phyloP scores from a whole-genome alignment of 2,329 filamentous ascomycete genomes.

The Colletotrichum cuscutae region DNA sequence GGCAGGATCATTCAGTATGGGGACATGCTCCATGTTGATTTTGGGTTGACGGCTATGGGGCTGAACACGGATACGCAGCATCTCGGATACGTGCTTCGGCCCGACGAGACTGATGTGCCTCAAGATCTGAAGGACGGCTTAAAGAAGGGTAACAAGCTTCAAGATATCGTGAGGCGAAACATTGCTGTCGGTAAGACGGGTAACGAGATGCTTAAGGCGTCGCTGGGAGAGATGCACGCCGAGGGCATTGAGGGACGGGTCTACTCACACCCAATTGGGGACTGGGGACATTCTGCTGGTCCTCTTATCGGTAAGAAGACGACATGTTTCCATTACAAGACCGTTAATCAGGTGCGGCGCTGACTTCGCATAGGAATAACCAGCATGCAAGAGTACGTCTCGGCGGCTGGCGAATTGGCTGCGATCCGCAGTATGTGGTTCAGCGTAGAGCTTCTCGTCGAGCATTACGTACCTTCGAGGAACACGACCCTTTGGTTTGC shows the following conservation, averaged over 20 bases:
- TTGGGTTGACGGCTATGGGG: slow-evolving; percentile 58
- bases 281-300: slow-evolving; percentile 62
- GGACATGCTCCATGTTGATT: slow-evolving; percentile 61
- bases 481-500: slow-evolving; percentile 58
- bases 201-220: slow-evolving; percentile 54
- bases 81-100: slow-evolving; percentile 58
- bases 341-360: too few relatives aligned
- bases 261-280: slow-evolving; percentile 61
- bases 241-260: slow-evolving; percentile 58
- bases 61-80: slow-evolving; percentile 63
- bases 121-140: slow-evolving; percentile 53
- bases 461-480: slow-evolving; percentile 56
- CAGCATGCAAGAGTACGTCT: slow-evolving; percentile 59
- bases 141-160: slow-evolving; percentile 56
- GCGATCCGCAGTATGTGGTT: slow-evolving; percentile 58
- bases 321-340: not conserved
- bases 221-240: slow-evolving; percentile 50
- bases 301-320: slow-evolving; percentile 53
- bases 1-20: slow-evolving; percentile 51
- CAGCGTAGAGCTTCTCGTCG: slow-evolving; percentile 60
- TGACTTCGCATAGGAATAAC: slow-evolving; percentile 53
- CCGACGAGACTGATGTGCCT: slow-evolving; percentile 53
- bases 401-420: slow-evolving; percentile 57
- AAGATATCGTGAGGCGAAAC: slow-evolving; percentile 56
- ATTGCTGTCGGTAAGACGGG: slow-evolving; percentile 57